Conservation (phyloP, 1,284 basidiomycete species). For the Pyrrhoderma lamaoense region DNA sequence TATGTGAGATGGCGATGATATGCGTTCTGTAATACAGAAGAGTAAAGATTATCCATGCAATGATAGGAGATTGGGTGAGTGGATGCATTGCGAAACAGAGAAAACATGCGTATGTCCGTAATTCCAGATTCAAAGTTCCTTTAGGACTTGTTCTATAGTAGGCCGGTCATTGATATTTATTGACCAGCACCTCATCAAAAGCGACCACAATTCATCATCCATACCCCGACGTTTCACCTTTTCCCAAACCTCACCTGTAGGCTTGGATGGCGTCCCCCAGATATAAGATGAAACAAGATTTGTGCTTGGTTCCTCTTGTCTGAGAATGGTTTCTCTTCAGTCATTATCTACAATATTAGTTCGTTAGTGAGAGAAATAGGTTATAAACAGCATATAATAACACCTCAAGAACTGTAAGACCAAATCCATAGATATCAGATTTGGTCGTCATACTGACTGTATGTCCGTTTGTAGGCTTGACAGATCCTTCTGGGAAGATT, state of each 20-base stretch:
- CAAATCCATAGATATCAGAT: conserved; percentile 47
- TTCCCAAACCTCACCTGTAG: conserved; percentile 27
- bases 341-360: conserved; percentile 38
- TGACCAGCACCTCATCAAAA: conserved; percentile 10
- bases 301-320: conserved; percentile 41
- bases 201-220: conserved; percentile 9
- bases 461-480: too few relatives aligned
- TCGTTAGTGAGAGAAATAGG: too few relatives aligned
- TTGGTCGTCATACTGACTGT: conserved; percentile 38
- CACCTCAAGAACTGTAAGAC: conserved; percentile 51
- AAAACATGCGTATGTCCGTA: too few relatives aligned
- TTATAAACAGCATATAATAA: conserved; percentile 5
- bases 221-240: conserved; percentile 25
- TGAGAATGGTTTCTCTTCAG: conserved; percentile 41
- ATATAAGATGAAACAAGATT: conserved; percentile 38
- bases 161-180: conserved; percentile 6
- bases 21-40: too few relatives aligned
- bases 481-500: conserved; percentile 28
- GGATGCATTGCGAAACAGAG: too few relatives aligned
- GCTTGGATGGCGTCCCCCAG: conserved; percentile 22
- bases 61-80: too few relatives aligned
- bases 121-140: not conserved
- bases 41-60: too few relatives aligned
- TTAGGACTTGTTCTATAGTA: not conserved
- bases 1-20: too few relatives aligned